Base-by-base conservation (phyloP, 306 rosid genomes). In the Calophaca sinica region DNA sequence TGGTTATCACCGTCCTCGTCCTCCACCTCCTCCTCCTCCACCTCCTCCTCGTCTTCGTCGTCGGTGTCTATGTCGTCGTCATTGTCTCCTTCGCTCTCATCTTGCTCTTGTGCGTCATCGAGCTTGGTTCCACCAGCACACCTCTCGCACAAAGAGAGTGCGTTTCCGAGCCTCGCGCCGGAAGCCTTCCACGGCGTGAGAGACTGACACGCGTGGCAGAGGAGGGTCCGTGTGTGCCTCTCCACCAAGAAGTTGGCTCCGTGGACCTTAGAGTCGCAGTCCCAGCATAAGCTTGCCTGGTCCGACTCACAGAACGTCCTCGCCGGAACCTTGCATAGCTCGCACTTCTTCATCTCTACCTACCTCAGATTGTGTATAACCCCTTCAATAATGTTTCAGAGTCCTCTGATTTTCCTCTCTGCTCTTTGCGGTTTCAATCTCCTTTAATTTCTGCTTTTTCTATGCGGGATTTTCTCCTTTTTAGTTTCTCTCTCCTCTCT, bases 171-270 rank as follows among this genome's bases (percentile, higher is more conserved):
- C 33, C 63, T 75, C 2, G 88, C 68, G 31, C 96, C 97, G 73
- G 92, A 82, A 54, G 97, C 96, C 32, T 80, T 86, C 97, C 97
- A 89, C 3, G 96, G 85, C 20, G 97, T 89, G 0, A 28, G 90
- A 6, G 96, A 83, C 49, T 92, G 96, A 76, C 97, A 92, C 0
- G 78, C 58, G 35, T 84, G 87, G 74, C 97, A 92, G 66, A 92
- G 96, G n/a, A 92, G 90, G 31, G 84, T 85, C 58, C 96, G 57
- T 0, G 81, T 49, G 86, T 92, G 97, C 55, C 97, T 83, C 12
- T 90, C 88, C 1, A 89, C 97, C 28, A 92, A 38, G 80, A 92
- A 92, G 68, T 92, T 92, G 31, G 96, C 96, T 2, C 88, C 84
- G 80, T 92, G 97, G 5, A 92, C 93, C 82, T 79, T 86, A 3